A percentile compares a stretch with the other conserved stretches of the same genome.
Evolutionary conservation across 2,329 filamentous ascomycete genomes (phyloP).

Genomic region (Fusarium albosuccineum): DNA sequence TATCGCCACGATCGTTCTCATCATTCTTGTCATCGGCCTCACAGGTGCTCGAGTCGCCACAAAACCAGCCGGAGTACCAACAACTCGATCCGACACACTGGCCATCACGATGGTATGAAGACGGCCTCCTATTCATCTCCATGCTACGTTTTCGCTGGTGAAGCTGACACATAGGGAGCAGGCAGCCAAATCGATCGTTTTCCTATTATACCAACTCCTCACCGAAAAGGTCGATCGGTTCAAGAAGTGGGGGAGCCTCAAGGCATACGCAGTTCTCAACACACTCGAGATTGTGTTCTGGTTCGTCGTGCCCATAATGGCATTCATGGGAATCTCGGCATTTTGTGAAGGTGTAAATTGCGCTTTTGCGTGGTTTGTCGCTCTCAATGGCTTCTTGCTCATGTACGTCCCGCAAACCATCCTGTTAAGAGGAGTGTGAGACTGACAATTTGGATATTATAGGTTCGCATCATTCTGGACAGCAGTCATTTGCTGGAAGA

Average conservation of each 20-base stretch:
- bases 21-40: slow-evolving; percentile 23
- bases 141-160: accelerated
- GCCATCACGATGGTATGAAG: slow-evolving; percentile 37
- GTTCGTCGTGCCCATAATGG: slow-evolving; percentile 44
- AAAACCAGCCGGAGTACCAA: slow-evolving; percentile 20
- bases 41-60: slow-evolving; percentile 29
- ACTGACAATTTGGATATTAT: not conserved
- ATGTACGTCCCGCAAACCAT: not conserved
- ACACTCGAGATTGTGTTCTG: slow-evolving; percentile 45
- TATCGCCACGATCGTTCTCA: not conserved
- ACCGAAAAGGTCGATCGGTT: slow-evolving; percentile 46
- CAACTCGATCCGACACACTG: slow-evolving; percentile 31
- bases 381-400: slow-evolving; percentile 14
- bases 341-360: slow-evolving; percentile 34
- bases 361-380: slow-evolving; percentile 28
- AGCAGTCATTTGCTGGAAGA: slow-evolving; percentile 24
- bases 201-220: slow-evolving; percentile 31
- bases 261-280: slow-evolving; percentile 43
- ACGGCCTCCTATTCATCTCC: accelerated
- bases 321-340: slow-evolving; percentile 24
- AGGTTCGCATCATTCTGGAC: slow-evolving; percentile 21
- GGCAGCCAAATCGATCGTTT: slow-evolving; percentile 21
- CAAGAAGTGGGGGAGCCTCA: slow-evolving; percentile 39
- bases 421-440: no score
- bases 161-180: not conserved